Conservation (phyloP, 176 grass and related monocot genomes). For the Eleusine indica region DNA sequence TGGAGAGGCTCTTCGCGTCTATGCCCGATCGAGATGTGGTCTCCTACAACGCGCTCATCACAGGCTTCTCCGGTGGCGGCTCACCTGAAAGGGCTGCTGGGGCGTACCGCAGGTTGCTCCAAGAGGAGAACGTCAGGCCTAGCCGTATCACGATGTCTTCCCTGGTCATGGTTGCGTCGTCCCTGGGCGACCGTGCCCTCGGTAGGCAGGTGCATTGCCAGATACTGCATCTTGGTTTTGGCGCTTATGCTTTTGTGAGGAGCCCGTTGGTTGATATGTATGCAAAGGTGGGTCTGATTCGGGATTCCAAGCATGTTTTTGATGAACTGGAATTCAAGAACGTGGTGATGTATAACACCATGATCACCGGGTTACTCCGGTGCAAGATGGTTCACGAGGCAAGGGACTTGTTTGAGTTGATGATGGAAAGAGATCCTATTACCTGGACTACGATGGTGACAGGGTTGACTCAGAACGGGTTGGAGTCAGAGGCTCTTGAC, state of each 20-base stretch:
- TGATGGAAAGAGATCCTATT: slow-evolving; percentile 58
- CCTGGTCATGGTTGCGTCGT: slow-evolving; percentile 49
- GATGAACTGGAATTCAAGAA: slow-evolving; percentile 47
- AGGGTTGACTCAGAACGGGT: slow-evolving; percentile 58
- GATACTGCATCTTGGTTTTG: slow-evolving; percentile 49
- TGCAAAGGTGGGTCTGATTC: slow-evolving; percentile 47
- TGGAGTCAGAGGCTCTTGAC: slow-evolving; percentile 50
- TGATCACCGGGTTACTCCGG: slow-evolving; percentile 57
- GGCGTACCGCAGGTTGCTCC: slow-evolving; percentile 39
- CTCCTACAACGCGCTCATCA: slow-evolving; percentile 65
- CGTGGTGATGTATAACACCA: slow-evolving; percentile 58
- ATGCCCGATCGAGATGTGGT: slow-evolving; percentile 48
- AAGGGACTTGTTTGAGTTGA: slow-evolving; percentile 35
- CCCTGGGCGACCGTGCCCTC: slow-evolving; percentile 27
- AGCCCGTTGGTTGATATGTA: slow-evolving; percentile 68
- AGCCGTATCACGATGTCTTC: slow-evolving; percentile 59
- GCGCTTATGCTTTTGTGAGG: slow-evolving; percentile 46
- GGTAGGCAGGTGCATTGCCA: slow-evolving; percentile 66
- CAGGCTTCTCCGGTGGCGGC: slow-evolving; percentile 38
- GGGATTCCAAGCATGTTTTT: slow-evolving; percentile 52
- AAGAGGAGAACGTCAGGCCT: slow-evolving; percentile 31
- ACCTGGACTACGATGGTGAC: slow-evolving; percentile 68
- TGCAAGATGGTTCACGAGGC: slow-evolving; percentile 54
- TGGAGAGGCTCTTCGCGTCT: slow-evolving; percentile 41
- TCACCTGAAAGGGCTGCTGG: neutral